phyloP scores from a whole-genome alignment of 225 moss, liverwort and hornwort species.

The Sphagnum contortum region DNA sequence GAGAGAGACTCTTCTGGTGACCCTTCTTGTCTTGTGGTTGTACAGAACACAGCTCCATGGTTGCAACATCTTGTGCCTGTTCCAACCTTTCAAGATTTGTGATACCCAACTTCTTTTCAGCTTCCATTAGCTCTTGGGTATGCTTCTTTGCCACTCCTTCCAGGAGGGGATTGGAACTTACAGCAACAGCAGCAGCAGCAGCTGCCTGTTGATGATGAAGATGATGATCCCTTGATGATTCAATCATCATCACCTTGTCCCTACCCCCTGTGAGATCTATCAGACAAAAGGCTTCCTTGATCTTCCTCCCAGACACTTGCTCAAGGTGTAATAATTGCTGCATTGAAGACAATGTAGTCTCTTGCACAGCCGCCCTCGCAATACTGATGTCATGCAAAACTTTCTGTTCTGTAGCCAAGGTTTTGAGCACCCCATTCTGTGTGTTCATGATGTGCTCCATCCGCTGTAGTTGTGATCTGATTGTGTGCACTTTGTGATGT shows the following conservation, averaged over 20 bases:
- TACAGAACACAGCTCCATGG: slow-evolving; percentile 7
- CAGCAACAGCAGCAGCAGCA: not conserved
- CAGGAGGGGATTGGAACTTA: slow-evolving; percentile 8
- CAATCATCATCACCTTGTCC: not conserved
- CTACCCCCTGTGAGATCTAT: slow-evolving; percentile 17
- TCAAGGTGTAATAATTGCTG: slow-evolving; percentile 40
- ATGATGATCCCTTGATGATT: not conserved
- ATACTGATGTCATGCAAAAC: slow-evolving; percentile 18
- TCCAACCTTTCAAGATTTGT: slow-evolving; percentile 17
- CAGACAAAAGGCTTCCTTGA: slow-evolving; percentile 21
- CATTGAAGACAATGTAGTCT: slow-evolving; percentile 27
- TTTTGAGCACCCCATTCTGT: slow-evolving; percentile 25
- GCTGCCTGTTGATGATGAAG: not conserved
- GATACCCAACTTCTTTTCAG: slow-evolving; percentile 18
- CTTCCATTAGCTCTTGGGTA: slow-evolving; percentile 25
- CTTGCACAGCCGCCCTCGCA: slow-evolving; percentile 33
- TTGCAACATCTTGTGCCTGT: slow-evolving; percentile 7
- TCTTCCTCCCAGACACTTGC: slow-evolving; percentile 35
- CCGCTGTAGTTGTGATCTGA: slow-evolving; percentile 20
- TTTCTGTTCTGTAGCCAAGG: slow-evolving; percentile 29
- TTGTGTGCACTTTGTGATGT: slow-evolving; percentile 21
- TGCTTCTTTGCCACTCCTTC: slow-evolving; percentile 29
- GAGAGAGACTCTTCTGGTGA: slow-evolving; percentile 10
- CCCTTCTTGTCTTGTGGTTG: slow-evolving; percentile 8
- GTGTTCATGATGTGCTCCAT: slow-evolving; percentile 23